phyloP scores from a whole-genome alignment of 2,329 filamentous ascomycete species.

The Fusarium oligoseptatum region DNA sequence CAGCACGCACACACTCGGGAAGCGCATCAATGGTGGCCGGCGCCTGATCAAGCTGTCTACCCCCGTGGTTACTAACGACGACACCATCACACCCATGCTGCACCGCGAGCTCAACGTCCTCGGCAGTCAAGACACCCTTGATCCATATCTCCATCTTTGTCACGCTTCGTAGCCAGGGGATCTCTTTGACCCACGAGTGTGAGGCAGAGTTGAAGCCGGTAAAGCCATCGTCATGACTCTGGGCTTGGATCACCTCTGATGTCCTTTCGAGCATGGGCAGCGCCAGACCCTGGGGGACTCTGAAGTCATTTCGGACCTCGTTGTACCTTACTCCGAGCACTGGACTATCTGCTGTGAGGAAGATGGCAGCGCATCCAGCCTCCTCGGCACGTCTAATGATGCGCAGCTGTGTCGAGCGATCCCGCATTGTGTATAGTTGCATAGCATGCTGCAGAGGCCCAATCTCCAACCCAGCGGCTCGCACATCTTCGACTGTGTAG shows the following conservation, averaged over 20 bases:
- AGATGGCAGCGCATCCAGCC: neutral
- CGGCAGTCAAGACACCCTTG: slow-evolving; percentile 58
- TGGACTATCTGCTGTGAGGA: slow-evolving; percentile 17
- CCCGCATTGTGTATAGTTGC: slow-evolving; percentile 18
- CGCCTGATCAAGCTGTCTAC: slow-evolving; percentile 60
- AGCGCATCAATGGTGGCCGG: slow-evolving; percentile 58
- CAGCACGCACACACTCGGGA: neutral
- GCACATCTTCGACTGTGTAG: slow-evolving; percentile 1
- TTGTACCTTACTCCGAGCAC: slow-evolving; percentile 12
- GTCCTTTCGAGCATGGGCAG: slow-evolving; percentile 10
- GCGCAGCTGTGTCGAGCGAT: slow-evolving; percentile 1
- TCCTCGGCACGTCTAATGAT: slow-evolving; percentile 14
- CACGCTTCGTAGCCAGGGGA: slow-evolving; percentile 63
- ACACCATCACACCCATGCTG: slow-evolving; percentile 56
- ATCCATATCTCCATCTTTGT: slow-evolving; percentile 65
- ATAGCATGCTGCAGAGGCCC: neutral
- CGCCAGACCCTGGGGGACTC: neutral
- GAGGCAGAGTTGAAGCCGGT: slow-evolving; percentile 41
- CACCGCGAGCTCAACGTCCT: slow-evolving; percentile 55
- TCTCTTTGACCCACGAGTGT: slow-evolving; percentile 62
- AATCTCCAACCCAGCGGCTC: neutral
- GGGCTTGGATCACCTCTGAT: neutral
- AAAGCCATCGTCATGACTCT: slow-evolving; percentile 6
- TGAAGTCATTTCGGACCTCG: slow-evolving; percentile 6
- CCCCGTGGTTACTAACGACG: slow-evolving; percentile 61